Base-by-base conservation (phyloP, 768 basidiomycete species). In the Amanita polypyramis region DNA sequence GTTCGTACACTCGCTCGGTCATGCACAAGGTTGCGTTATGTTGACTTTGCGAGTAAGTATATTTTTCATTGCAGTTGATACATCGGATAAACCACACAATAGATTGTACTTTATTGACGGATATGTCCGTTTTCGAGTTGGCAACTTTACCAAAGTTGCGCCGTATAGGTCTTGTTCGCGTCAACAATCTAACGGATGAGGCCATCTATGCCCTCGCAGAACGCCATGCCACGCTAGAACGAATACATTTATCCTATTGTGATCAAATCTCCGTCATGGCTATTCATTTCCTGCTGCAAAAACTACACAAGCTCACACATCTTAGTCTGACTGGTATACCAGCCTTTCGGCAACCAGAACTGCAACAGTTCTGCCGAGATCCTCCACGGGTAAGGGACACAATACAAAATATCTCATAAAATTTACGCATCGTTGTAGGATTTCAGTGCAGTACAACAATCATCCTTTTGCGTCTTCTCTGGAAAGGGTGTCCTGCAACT, bases 251-350 rank as follows among this genome's bases (percentile, higher is more conserved):
- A 42, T 96, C 92, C 2, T 97, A 98, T 61, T 99, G 96, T 63
- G 91, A 96, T 62, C 88, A 94, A 58, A 85, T 99, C 48, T 81
- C 87, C 5, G 88, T 97, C 56, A 76, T 83, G 69, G 93, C 93
- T 14, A 79, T 98, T 42, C 86, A 94, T 58, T 90, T 85, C 63
- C 75, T 99, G 38, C 75, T 99, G 36, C 82, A 86, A 59, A 83
- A 85, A 58, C 74, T 98, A n/a, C 80, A 81, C 59, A 87, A 88
- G 55, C 70, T 99, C 25, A 96, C 91, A 1, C 96, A 99, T 68
- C 74, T 99, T 40, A 95, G 92, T 63, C 66, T 99, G 52, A 97
- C 96, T n/a, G 96, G 94, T n/a, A 86, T 99, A 27, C 82, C 83
- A 7, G 80, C 91, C 5, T 98, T 99, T 70, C 79, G 84, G 43